A percentile compares a stretch with the other conserved stretches of the same genome.
Evolutionary conservation across 768 basidiomycete species (phyloP).

Genomic region (Pulveroboletus sp.): DNA sequence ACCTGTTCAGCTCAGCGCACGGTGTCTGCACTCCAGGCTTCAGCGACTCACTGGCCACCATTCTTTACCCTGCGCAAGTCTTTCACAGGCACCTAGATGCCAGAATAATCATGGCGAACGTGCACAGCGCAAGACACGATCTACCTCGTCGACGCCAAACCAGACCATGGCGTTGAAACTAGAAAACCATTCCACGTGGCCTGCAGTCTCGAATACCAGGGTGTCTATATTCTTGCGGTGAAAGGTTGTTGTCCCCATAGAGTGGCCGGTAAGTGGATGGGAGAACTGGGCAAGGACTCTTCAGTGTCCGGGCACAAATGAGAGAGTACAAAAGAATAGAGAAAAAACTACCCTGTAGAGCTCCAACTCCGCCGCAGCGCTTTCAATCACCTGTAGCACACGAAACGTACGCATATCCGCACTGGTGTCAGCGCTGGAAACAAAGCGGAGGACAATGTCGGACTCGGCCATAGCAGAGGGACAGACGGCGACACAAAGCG

Average conservation of each 20-base stretch:
- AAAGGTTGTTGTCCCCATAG: constrained; percentile 42
- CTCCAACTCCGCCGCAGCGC: constrained; percentile 28
- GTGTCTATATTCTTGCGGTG: constrained; percentile 45
- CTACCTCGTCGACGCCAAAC: constrained; percentile 48
- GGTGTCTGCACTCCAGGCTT: background rate
- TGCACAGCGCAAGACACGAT: background rate
- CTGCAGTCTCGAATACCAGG: constrained; percentile 45
- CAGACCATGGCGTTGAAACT: constrained; percentile 40
- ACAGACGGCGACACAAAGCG: background rate
- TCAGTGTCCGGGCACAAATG: background rate
- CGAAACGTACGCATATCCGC: constrained; percentile 43
- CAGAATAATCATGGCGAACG: background rate
- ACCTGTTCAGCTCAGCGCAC: constrained; percentile 31
- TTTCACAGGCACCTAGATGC: constrained; percentile 35
- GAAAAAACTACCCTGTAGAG: constrained; percentile 38
- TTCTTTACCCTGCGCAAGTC: constrained; percentile 50
- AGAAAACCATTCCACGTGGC: constrained; percentile 50
- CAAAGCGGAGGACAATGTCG: constrained; percentile 38
- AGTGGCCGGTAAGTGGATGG: constrained; percentile 42
- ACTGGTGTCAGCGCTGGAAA: constrained; percentile 26
- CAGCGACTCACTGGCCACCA: constrained; percentile 41
- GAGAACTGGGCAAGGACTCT: constrained; percentile 31
- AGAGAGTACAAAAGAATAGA: background rate
- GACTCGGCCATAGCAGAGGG: constrained; percentile 27
- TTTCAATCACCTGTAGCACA: constrained; percentile 33